A percentile compares a stretch with the other conserved stretches of the same genome.
Conservation (phyloP, 371 early-diverging fungal species). For the Rhizomucor miehei region DNA sequence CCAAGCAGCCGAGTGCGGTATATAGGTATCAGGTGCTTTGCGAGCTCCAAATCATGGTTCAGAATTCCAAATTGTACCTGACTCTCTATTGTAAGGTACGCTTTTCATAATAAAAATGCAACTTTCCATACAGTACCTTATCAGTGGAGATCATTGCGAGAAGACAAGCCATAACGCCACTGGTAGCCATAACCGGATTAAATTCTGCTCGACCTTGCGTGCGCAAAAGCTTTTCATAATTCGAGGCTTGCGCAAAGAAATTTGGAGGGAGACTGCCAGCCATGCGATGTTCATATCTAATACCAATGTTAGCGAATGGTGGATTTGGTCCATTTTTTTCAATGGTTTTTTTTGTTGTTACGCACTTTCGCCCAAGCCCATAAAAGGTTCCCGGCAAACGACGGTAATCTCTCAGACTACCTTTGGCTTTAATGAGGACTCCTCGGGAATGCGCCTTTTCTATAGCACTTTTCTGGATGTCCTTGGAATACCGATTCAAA, state of each 20-base stretch:
- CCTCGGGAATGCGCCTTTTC: slow-evolving; percentile 14
- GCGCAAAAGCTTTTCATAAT: slow-evolving; percentile 20
- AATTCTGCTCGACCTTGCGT: slow-evolving; percentile 1
- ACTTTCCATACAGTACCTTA: slow-evolving; percentile 21
- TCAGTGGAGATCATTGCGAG: slow-evolving; percentile 17
- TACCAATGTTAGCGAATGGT: too few relatives aligned
- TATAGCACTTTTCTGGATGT: slow-evolving; percentile 13
- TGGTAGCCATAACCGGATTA: slow-evolving; percentile 6
- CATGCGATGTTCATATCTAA: slow-evolving; percentile 24
- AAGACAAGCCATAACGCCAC: slow-evolving; percentile 38
- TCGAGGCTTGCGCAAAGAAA: slow-evolving; percentile 25
- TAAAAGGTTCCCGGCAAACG: slow-evolving; percentile 47
- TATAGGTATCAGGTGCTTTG: not conserved
- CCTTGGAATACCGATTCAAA: slow-evolving; percentile 27
- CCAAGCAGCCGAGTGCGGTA: not conserved
- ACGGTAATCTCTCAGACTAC: slow-evolving; percentile 22
- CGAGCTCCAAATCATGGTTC: not conserved
- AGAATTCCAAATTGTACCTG: not conserved
- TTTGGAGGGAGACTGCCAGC: slow-evolving; percentile 13
- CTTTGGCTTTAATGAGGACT: slow-evolving; percentile 26
- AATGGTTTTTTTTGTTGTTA: not conserved
- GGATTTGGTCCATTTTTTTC: too few relatives aligned
- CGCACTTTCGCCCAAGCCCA: slow-evolving; percentile 26
- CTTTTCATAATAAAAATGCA: not conserved
- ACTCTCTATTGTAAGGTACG: not conserved